Evolutionary conservation across 768 basidiomycete genomes (phyloP), one percentile per base, ranked within the genome.

Genomic region (Termitomyces sp.): DNA sequence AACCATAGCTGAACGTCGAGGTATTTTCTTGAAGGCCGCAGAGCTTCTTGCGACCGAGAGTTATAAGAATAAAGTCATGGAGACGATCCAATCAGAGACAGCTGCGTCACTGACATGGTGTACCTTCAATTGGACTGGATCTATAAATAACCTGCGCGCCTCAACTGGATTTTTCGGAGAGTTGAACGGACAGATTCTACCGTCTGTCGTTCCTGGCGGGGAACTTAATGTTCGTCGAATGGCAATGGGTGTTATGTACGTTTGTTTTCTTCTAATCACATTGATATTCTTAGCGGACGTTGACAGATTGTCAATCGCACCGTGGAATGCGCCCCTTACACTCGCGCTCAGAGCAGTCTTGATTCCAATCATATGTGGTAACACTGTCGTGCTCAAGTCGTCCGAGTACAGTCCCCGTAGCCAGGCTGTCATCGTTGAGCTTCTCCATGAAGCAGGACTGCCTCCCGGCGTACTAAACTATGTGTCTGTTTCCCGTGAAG

Each of bases 391-490:
- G 3, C 66, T 86, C 48, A 83, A 83, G 60, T 76, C 77, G 12
- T 83, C 83, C 0, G 85, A 85, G 63, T 70, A 72, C 48, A 81
- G 77, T 56, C 84, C 85, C 0, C 71, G 78, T 15, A 77, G 74
- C 25, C 83, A 84, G 57, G 71, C 73, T 7, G 69, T 84, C 7
- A 73, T 81, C 11, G 72, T 73, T 0, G 81, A 84, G 59, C 64
- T 82, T 2, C 75, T 86, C 25, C 72, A 81, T 14, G 81, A 85
- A 63, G 87, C 86, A 0, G 86, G 87, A 1, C 69, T 90, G 1
- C 87, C 87, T 5, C 69, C 73, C 15, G 86, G 86, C 6, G 86
- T 85, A 7, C 65, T 88, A 6, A 86, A 88, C 64, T 81, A 79
- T 65, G 65, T 88, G 15, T 77, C 81, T 6, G 78, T 80, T 62